Evolutionary conservation across 1,284 basidiomycete species (phyloP).

Genomic region (Puccinia coronata): DNA sequence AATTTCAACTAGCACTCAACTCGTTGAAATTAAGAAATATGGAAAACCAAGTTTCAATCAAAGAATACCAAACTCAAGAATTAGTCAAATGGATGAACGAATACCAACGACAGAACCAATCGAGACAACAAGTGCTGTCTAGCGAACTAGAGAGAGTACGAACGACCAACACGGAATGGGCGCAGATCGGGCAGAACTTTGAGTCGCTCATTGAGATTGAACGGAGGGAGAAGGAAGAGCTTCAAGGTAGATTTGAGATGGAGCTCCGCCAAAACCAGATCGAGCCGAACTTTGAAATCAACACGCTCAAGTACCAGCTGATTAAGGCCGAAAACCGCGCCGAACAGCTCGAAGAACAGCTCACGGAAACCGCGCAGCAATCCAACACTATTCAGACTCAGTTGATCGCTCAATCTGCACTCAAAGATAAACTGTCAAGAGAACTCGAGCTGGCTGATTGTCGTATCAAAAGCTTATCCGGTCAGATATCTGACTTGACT

Average conservation of each 20-base stretch:
- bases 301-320: conserved; percentile 29
- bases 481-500: background rate
- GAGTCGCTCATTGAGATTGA: conserved; percentile 36
- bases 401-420: conserved; percentile 5
- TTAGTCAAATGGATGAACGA: background rate
- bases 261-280: conserved; percentile 24
- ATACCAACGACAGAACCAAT: background rate
- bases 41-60: conserved; percentile 25
- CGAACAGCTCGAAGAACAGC: conserved; percentile 30
- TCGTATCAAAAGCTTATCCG: conserved; percentile 17
- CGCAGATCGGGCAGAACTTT: conserved; percentile 19
- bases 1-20: conserved; percentile 4
- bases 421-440: background rate
- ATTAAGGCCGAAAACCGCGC: conserved; percentile 22
- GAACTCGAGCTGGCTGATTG: conserved; percentile 5
- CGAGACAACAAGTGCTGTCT: background rate
- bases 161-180: conserved; percentile 25
- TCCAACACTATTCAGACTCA: conserved; percentile 19
- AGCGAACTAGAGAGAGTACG: background rate
- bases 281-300: conserved; percentile 39
- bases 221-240: conserved; percentile 33
- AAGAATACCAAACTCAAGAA: background rate
- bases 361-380: background rate
- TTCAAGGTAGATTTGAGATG: background rate
- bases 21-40: background rate